Percentiles rank a stretch among this genome's conserved stretches.
Evolutionary conservation across 2,329 filamentous ascomycete genomes (phyloP).

Genomic region (Hypoxylon sp.): DNA sequence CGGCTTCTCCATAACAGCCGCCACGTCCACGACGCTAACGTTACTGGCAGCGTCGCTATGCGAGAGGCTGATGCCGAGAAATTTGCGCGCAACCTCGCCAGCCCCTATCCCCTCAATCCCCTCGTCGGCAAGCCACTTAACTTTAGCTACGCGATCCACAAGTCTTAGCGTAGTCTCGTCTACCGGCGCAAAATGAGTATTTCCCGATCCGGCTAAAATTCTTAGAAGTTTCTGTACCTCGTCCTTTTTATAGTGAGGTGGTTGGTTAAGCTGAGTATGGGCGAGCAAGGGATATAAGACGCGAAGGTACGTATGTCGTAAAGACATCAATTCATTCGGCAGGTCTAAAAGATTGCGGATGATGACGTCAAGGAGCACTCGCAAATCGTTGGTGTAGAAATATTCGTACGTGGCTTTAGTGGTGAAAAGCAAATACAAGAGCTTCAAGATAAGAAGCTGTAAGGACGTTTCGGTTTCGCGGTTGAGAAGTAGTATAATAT

Average conservation of each 20-base stretch:
- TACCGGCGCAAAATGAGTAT: conserved; percentile 82
- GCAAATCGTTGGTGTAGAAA: conserved; percentile 97
- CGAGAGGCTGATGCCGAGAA: conserved; percentile 80
- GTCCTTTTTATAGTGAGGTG: conserved; percentile 91
- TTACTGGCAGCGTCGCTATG: conserved; percentile 77
- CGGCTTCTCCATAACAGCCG: conserved; percentile 84
- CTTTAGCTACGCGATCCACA: conserved; percentile 80
- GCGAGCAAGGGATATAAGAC: conserved; percentile 92
- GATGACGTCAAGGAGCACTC: conserved; percentile 94
- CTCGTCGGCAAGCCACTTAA: conserved; percentile 73
- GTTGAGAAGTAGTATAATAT: conserved; percentile 94
- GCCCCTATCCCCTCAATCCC: conserved; percentile 54
- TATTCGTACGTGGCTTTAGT: conserved; percentile 94
- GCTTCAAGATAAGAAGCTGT: conserved; percentile 95
- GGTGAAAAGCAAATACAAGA: conserved; percentile 95
- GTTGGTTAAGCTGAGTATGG: conserved; percentile 89
- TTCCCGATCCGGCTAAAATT: conserved; percentile 77
- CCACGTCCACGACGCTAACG: conserved; percentile 83
- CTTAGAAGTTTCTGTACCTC: conserved; percentile 84
- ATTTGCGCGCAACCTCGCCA: conserved; percentile 68
- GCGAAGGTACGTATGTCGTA: conserved; percentile 94
- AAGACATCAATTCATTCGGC: conserved; percentile 81
- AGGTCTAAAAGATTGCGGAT: conserved; percentile 97
- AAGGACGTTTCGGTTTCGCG: conserved; percentile 94
- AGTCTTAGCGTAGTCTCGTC: conserved; percentile 85